Evolutionary conservation across 345 rosid species (phyloP).

Genomic region (Hibiscus mutabilis): DNA sequence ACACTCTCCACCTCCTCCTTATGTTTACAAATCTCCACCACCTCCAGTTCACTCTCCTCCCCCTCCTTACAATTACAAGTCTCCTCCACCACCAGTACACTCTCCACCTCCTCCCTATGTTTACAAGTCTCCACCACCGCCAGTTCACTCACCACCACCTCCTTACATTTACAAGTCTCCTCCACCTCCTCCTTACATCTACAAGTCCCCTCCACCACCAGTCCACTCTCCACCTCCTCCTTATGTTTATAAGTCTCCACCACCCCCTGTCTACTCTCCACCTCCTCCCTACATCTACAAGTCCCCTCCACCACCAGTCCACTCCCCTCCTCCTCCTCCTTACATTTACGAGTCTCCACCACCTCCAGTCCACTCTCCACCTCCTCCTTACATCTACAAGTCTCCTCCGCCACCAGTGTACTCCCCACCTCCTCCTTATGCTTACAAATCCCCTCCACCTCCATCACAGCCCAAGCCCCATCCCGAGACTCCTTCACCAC

Average conservation of each 20-base stretch:
- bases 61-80: background rate
- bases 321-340: background rate
- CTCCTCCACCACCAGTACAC: too few relatives aligned
- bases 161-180: too few relatives aligned
- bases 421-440: background rate
- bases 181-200: background rate
- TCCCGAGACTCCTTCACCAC: background rate
- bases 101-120: too few relatives aligned
- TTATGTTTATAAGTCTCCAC: background rate
- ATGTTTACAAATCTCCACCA: background rate
- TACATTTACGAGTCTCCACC: background rate
- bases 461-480: too few relatives aligned
- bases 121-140: background rate
- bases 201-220: background rate
- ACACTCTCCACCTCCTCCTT: background rate
- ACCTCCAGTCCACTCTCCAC: background rate
- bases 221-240: background rate
- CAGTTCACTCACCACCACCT: background rate
- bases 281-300: background rate
- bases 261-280: background rate
- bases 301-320: background rate
- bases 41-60: background rate
- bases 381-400: background rate
- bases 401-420: background rate
- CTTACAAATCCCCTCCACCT: too few relatives aligned